Percentiles rank a stretch among this genome's conserved stretches.
Conservation (phyloP, 176 grass and related monocot genomes). For the Musa itinerans region DNA sequence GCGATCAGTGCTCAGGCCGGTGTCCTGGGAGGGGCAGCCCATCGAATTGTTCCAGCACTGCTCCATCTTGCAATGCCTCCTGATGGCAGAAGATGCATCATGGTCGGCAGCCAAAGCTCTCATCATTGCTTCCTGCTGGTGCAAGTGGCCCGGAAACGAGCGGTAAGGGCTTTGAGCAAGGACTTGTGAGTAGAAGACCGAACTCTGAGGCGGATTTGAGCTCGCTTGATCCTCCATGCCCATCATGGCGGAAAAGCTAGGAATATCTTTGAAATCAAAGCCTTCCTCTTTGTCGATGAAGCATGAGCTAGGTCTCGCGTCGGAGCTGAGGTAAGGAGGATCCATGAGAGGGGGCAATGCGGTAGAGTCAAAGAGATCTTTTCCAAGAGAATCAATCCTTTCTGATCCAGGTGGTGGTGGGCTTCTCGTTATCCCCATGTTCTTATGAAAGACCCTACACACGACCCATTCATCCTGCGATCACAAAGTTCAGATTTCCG, state of each 20-base stretch:
- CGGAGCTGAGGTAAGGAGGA: neutral
- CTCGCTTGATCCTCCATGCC: neutral
- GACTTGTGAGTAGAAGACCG: neutral
- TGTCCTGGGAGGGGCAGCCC: neutral
- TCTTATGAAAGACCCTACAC: slow-evolving; percentile 34
- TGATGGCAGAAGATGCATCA: neutral
- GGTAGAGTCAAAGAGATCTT: slow-evolving; percentile 28
- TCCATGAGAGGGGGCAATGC: slow-evolving; percentile 37
- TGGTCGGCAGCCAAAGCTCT: neutral
- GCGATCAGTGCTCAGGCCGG: neutral
- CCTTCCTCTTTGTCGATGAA: neutral
- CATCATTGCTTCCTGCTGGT: neutral
- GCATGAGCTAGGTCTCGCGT: neutral
- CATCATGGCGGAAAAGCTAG: neutral
- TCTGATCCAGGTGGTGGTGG: slow-evolving; percentile 21
- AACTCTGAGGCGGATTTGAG: neutral
- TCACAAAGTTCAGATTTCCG: neutral
- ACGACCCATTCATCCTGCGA: slow-evolving; percentile 40
- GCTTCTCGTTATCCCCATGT: slow-evolving; percentile 20
- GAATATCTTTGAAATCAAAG: neutral
- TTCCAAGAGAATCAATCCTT: slow-evolving; percentile 17
- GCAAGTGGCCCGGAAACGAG: neutral
- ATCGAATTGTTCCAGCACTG: neutral
- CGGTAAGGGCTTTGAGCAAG: neutral
- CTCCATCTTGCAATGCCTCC: slow-evolving; percentile 7